Percentiles rank a stretch among this genome's conserved stretches.
These are phyloP conservation scores for Leptoxyphium fumago DNA, from an alignment of 2,329 filamentous ascomycete species.

Conservation along the genomic window DNA sequence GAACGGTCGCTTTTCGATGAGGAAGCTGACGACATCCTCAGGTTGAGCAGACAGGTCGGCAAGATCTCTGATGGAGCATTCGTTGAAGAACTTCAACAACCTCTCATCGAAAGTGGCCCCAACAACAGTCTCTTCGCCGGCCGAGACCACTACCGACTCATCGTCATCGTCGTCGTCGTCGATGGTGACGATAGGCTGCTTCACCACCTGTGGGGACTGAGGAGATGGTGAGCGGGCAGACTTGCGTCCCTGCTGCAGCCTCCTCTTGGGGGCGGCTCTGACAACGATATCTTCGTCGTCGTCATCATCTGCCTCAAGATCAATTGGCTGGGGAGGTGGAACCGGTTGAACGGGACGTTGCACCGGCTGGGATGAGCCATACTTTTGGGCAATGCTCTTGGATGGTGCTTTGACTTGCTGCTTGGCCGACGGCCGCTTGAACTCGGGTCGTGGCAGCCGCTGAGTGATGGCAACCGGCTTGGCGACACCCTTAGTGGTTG, in stretches of 20 bases:
- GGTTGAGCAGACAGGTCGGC: constrained; percentile 68
- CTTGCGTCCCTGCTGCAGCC: constrained; percentile 32
- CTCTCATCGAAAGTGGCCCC: constrained; percentile 30
- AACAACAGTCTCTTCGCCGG: constrained; percentile 7
- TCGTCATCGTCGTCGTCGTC: constrained; percentile 27
- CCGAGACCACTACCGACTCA: constrained; percentile 13
- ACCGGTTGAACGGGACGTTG: constrained; percentile 12
- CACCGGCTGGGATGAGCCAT: constrained; percentile 7
- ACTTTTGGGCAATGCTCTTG: constrained; percentile 36
- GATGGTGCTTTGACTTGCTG: constrained; percentile 40
- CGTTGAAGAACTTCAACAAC: constrained; percentile 72
- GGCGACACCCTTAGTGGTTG: constrained; percentile 11
- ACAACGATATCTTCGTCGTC: constrained; percentile 15
- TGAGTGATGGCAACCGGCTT: constrained; percentile 6
- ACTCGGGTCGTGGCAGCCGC: constrained; percentile 5
- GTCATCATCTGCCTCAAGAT: constrained; percentile 4
- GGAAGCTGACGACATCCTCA: constrained; percentile 49
- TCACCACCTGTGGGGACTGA: constrained; percentile 15
- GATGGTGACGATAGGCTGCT: constrained; percentile 17
- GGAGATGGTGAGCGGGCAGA: constrained; percentile 21
- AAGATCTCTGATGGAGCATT: constrained; percentile 58
- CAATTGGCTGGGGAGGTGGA: not conserved
- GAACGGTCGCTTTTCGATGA: constrained; percentile 67
- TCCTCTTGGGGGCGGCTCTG: constrained; percentile 1
- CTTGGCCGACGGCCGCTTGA: constrained; percentile 32